Evolutionary conservation across 441 rosid genomes (phyloP), one percentile per base, ranked within the genome.

Genomic region (Raphanus hybrid): DNA sequence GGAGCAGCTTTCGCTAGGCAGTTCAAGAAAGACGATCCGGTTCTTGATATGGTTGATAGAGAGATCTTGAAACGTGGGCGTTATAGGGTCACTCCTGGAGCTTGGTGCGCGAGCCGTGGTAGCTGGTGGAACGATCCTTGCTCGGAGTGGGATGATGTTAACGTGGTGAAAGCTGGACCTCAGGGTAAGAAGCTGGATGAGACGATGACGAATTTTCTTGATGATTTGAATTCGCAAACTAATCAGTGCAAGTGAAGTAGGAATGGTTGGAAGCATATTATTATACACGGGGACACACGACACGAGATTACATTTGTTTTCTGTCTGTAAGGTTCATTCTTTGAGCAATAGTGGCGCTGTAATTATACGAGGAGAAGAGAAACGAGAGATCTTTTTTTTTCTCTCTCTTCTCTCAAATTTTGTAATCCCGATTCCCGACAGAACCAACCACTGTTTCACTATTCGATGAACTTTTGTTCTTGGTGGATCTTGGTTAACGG

Each of bases 101-200:
- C 61, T 57, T 57, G 61, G 61, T 57, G 61, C 29, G 12, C 61
- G 27, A 57, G 61, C 26, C 61, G 23, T 3, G 29, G 29, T 20
- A 57, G 61, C 61, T 57, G 61, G 61, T 57, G 61, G 61, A 57
- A 18, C 12, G 61, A 57, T 57, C 61, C 61, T 57, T 57, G 61
- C 61, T 57, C 61, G 29, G 61, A 57, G 29, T 57, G 61, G 61
- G 61, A 18, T 18, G 61, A 57, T 57, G 61, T 57, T 3, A 57
- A 57, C 29, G 61, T 57, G 61, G 29, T 57, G 0, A 57, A 57
- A 57, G 61, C 61, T 57, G 61, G 61, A 18, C 61, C 61, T 57
- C 61, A 57, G 61, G 61, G n/a, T 8, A 57, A 57, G 61, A 57
- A 57, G 29, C 61, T 57, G 2, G 61, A 57, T 57, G 61, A 57